These are phyloP conservation scores for Pharus latifolius DNA, from an alignment of 176 grass and related monocot genomes.

Conservation along the genomic window DNA sequence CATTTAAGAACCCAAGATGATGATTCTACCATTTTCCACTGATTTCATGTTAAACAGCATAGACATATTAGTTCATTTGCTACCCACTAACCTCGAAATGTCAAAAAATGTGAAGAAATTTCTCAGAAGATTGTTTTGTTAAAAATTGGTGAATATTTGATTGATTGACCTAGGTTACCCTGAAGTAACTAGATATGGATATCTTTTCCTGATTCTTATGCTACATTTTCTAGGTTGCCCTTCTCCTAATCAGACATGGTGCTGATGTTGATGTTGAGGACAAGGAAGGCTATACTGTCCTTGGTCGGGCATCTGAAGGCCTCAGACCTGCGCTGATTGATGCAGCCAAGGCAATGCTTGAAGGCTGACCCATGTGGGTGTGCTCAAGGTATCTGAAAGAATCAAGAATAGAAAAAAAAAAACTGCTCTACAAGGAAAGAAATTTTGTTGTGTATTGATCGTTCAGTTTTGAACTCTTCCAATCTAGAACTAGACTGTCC, in stretches of 20 bases:
- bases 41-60: background rate
- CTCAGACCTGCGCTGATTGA: conserved; percentile 64
- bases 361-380: conserved; percentile 31
- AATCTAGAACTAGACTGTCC: background rate
- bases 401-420: background rate
- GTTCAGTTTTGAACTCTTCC: background rate
- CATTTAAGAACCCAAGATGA: background rate
- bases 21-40: background rate
- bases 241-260: conserved; percentile 75
- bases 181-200: background rate
- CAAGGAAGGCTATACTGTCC: conserved; percentile 81
- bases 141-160: background rate
- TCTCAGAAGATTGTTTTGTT: background rate
- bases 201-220: background rate
- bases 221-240: conserved; percentile 43
- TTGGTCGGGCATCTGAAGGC: conserved; percentile 57
- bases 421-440: background rate
- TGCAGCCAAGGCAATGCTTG: conserved; percentile 85
- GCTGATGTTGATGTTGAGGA: conserved; percentile 81
- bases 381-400: background rate
- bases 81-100: background rate
- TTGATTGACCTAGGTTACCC: background rate
- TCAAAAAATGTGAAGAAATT: background rate
- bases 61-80: background rate
- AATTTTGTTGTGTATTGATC: background rate